phyloP scores from a whole-genome alignment of 345 rosid species.

The Rhodamnia rubescens region DNA sequence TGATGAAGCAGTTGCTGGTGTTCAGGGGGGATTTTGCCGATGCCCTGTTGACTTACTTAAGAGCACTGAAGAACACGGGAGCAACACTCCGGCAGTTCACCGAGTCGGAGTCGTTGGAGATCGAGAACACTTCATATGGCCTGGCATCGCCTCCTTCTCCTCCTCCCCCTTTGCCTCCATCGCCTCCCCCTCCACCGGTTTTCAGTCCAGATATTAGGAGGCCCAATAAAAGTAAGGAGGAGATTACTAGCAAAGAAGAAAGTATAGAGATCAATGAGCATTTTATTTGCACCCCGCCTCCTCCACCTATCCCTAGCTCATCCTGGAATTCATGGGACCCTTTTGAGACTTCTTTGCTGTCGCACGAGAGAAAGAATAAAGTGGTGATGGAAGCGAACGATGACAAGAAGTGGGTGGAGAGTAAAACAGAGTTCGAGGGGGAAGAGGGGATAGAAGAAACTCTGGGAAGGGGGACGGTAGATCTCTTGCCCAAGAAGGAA shows the following conservation, averaged over 20 bases:
- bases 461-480: slow-evolving; percentile 11
- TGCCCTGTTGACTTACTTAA: slow-evolving; percentile 65
- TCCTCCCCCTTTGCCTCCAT: slow-evolving; percentile 70
- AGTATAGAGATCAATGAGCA: slow-evolving; percentile 20
- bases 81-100: slow-evolving; percentile 88
- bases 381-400: slow-evolving; percentile 26
- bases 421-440: slow-evolving; percentile 58
- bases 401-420: slow-evolving; percentile 67
- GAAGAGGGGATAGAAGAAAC: slow-evolving; percentile 33
- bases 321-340: slow-evolving; percentile 44
- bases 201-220: slow-evolving; percentile 48
- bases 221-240: slow-evolving; percentile 12
- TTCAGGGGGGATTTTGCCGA: slow-evolving; percentile 72
- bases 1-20: slow-evolving; percentile 60
- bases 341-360: slow-evolving; percentile 18
- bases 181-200: slow-evolving; percentile 74
- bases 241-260: slow-evolving; percentile 29
- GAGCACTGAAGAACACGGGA: slow-evolving; percentile 78
- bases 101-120: slow-evolving; percentile 67
- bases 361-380: slow-evolving; percentile 10
- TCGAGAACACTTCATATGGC: slow-evolving; percentile 28
- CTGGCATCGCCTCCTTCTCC: slow-evolving; percentile 42
- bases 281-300: slow-evolving; percentile 23
- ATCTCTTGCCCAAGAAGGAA: slow-evolving; percentile 21
- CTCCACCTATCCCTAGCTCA: slow-evolving; percentile 31